Conservation (phyloP, 139 green algal species). For the Chlorella sp. region DNA sequence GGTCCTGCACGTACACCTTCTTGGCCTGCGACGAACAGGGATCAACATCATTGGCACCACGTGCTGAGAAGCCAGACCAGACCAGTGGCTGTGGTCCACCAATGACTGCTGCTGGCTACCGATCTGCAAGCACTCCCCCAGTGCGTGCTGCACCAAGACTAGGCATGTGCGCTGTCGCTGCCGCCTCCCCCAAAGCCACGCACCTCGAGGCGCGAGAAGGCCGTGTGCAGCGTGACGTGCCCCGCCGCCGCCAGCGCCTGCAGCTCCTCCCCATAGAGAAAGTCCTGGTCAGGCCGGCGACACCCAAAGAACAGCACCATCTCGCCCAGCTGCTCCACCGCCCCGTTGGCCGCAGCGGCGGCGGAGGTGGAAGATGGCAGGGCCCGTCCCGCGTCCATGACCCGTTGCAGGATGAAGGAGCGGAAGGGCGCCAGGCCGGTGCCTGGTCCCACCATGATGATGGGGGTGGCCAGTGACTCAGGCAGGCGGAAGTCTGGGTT, state of each 20-base stretch:
- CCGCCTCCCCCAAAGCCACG: too few relatives aligned
- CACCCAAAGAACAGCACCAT: constrained; percentile 87
- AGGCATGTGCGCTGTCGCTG: too few relatives aligned
- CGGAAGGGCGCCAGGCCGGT: constrained; percentile 87
- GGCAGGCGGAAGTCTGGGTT: constrained; percentile 89
- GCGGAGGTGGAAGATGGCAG: too few relatives aligned
- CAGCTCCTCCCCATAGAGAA: constrained; percentile 69
- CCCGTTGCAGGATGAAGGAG: constrained; percentile 73
- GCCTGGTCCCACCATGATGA: constrained; percentile 90
- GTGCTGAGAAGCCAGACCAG: too few relatives aligned
- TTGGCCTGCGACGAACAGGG: constrained; percentile 39
- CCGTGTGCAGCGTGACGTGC: constrained; percentile 60
- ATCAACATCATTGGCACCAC: too few relatives aligned
- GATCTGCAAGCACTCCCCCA: too few relatives aligned
- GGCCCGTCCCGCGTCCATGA: constrained; percentile 26
- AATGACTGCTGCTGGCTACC: too few relatives aligned
- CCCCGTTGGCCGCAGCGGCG: not conserved
- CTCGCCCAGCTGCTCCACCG: constrained; percentile 7
- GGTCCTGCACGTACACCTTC: constrained; percentile 94
- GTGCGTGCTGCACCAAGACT: too few relatives aligned
- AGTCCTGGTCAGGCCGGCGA: constrained; percentile 62
- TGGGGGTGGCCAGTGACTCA: constrained; percentile 44
- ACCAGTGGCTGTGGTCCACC: too few relatives aligned
- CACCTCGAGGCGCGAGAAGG: constrained; percentile 76
- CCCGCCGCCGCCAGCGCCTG: constrained; percentile 55